phyloP scores from a whole-genome alignment of 257 asterid genomes.

The Penstemon newberryi region DNA sequence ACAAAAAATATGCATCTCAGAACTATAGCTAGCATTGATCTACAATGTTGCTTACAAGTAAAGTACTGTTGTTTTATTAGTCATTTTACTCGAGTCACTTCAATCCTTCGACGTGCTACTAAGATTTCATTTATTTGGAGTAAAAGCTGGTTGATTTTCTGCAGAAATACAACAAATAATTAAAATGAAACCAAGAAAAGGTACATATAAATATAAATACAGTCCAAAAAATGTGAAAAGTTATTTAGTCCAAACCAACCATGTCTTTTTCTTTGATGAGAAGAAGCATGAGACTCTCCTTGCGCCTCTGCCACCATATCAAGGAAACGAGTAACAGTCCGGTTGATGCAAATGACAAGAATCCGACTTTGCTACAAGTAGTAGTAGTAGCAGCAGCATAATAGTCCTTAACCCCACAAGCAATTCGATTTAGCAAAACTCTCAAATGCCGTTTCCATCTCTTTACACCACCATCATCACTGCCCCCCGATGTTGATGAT shows the following conservation, averaged over 20 bases:
- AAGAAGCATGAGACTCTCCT: slow-evolving; percentile 39
- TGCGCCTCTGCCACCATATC: slow-evolving; percentile 43
- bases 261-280: slow-evolving; percentile 52
- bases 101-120: slow-evolving; percentile 52
- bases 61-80: too few species aligned
- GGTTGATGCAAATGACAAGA: slow-evolving; percentile 37
- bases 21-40: too few species aligned
- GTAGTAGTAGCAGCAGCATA: slow-evolving; percentile 13
- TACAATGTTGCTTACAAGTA: too few species aligned
- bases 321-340: slow-evolving; percentile 39
- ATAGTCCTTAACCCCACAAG: slow-evolving; percentile 27
- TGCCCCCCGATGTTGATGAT: not conserved
- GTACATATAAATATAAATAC: not conserved
- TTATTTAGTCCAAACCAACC: slow-evolving; percentile 37
- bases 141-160: slow-evolving; percentile 62
- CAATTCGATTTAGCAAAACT: slow-evolving; percentile 24
- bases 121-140: slow-evolving; percentile 60
- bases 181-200: too few species aligned
- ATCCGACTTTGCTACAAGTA: slow-evolving; percentile 27
- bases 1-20: too few species aligned
- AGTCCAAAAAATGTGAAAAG: not conserved
- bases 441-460: slow-evolving; percentile 35
- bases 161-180: slow-evolving; percentile 25
- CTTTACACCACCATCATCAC: slow-evolving; percentile 16
- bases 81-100: slow-evolving; percentile 53